A percentile compares a stretch with the other conserved stretches of the same genome.
These are phyloP conservation scores for Neocatenulostroma microsporum DNA, from an alignment of 2,329 filamentous ascomycete species.

Conservation along the genomic window DNA sequence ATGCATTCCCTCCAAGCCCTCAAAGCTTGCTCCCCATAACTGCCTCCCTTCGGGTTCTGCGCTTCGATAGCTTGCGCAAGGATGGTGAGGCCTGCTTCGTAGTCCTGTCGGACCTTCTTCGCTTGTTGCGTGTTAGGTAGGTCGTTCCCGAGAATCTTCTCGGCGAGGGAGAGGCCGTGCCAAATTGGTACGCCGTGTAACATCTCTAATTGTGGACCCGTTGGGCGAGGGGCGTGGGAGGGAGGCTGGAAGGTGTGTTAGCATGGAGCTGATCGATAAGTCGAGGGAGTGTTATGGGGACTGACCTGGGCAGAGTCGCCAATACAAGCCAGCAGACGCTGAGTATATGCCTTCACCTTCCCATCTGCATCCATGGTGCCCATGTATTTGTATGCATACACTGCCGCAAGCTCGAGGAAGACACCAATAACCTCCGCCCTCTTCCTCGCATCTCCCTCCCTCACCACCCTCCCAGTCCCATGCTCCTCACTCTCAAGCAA, in stretches of 20 bases:
- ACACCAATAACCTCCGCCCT: slow-evolving; percentile 34
- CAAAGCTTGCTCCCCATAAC: slow-evolving; percentile 22
- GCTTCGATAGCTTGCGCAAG: slow-evolving; percentile 20
- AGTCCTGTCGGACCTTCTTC: slow-evolving; percentile 18
- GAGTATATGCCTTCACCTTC: slow-evolving; percentile 34
- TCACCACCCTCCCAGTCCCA: slow-evolving; percentile 18
- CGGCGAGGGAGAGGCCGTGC: slow-evolving; percentile 38
- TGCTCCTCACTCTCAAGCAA: slow-evolving; percentile 38
- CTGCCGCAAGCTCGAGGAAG: slow-evolving; percentile 37
- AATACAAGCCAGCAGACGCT: slow-evolving; percentile 30
- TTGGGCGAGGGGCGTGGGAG: slow-evolving; percentile 8
- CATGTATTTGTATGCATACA: slow-evolving; percentile 30
- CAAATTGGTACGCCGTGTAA: slow-evolving; percentile 31
- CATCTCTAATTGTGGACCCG: slow-evolving; percentile 20
- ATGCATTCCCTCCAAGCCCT: slow-evolving; percentile 19
- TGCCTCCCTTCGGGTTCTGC: slow-evolving; percentile 14
- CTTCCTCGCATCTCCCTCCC: slow-evolving; percentile 25
- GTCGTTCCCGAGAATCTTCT: slow-evolving; percentile 34
- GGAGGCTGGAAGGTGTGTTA: no score
- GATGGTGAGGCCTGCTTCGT: slow-evolving; percentile 18
- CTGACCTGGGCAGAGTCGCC: slow-evolving; percentile 13
- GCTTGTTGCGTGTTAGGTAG: slow-evolving; percentile 19
- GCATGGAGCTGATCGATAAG: background rate
- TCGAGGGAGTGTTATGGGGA: background rate
- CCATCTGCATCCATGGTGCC: slow-evolving; percentile 29